Base-by-base conservation (phyloP, 148 eudicot genomes). In the Spergularia marina region DNA sequence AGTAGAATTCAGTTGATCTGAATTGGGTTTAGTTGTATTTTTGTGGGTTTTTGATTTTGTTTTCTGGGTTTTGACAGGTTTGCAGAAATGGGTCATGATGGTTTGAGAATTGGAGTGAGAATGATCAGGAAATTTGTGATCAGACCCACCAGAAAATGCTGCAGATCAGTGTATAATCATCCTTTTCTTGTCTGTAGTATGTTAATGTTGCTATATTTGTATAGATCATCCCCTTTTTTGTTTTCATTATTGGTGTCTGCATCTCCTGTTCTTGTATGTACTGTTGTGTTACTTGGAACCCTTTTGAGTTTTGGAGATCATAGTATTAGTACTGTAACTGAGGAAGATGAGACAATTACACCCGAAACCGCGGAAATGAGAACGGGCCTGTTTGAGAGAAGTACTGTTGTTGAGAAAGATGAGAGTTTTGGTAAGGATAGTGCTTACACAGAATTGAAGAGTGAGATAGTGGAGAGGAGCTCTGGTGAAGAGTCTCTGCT, bases 291-390 rank as follows among this genome's bases (percentile, higher is more conserved):
- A 77, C 91, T 91, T 77, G 96, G 96, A 52, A 83, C 87, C 61
- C 85, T 91, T 62, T 85, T 91, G 85, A 91, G 91, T 86, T 87
- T 83, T 78, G 96, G 96, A 30, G 81, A 91, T 30, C 84, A 89
- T 12, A 83, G 77, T 47, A 52, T 85, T 56, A 66, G 86, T 44
- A 85, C 81, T 70, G 84, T 82, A 59, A 41, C 82, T 55, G 92
- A 91, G 34, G 79, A 77, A 7, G 89, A 84, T 56, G 86, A 81
- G 76, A 78, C 63, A 58, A 40, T 56, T 10, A 58, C 56, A 14
- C 13, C 57, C 53, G 88, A 83, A 72, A 67, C 72, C 7, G 40
- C 65, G 34, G 53, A 75, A 72, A 74, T 74, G 68, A 84, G 57
- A 71, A 80, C 77, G 21, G 83, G 70, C 49, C 13, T 74, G 41